These are phyloP conservation scores for Keithomyces neogunnii DNA, from an alignment of 2,329 filamentous ascomycete genomes.

Conservation along the genomic window DNA sequence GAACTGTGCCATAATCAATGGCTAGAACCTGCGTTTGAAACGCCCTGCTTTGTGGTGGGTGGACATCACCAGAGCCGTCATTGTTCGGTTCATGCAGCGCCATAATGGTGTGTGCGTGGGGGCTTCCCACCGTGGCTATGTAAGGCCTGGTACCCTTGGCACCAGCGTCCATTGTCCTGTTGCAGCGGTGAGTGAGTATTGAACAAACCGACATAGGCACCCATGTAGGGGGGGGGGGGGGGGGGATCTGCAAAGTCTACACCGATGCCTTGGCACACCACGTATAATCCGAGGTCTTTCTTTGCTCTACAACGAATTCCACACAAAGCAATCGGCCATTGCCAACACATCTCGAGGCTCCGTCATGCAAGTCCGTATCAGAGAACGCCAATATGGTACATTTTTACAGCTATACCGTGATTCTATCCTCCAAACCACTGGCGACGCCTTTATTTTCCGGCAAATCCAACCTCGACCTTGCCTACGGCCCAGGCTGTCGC, in stretches of 20 bases:
- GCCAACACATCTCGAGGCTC: background rate
- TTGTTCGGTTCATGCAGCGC: background rate
- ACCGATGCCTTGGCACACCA: too few species aligned
- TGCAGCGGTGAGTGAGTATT: too few species aligned
- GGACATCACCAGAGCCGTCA: background rate
- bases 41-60: background rate
- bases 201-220: too few species aligned
- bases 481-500: constrained; percentile 66
- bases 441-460: constrained; percentile 26
- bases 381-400: constrained; percentile 12
- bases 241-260: too few species aligned
- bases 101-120: background rate
- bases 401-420: constrained; percentile 4
- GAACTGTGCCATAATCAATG: background rate
- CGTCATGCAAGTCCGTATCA: constrained; percentile 11
- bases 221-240: too few species aligned
- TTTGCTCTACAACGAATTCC: too few species aligned
- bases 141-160: too few species aligned
- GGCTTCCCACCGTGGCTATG: background rate
- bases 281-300: too few species aligned
- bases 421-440: background rate
- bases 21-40: background rate
- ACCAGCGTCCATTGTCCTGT: too few species aligned
- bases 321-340: too few species aligned
- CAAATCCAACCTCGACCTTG: constrained; percentile 73